Percentiles rank a stretch among this genome's conserved stretches.
Conservation (phyloP, 345 rosid species). For the Ceriops decandra region DNA sequence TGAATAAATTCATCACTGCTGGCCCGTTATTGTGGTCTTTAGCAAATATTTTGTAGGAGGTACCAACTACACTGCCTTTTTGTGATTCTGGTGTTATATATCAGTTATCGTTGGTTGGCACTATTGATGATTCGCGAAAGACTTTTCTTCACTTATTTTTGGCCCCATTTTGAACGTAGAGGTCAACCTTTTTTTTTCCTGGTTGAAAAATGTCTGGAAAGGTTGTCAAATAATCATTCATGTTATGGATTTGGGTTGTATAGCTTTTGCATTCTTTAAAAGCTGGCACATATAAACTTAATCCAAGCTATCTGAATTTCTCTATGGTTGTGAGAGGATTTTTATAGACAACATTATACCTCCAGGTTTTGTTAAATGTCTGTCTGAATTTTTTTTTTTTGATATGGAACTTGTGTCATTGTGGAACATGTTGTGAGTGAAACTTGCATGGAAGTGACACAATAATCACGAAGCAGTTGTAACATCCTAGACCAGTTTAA, state of each 20-base stretch:
- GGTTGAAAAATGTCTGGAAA: background rate
- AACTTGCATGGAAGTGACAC: too few relatives aligned
- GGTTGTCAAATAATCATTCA: background rate
- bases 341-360: too few relatives aligned
- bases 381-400: background rate
- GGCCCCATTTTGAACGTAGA: background rate
- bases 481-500: too few relatives aligned
- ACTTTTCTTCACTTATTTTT: background rate
- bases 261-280: background rate
- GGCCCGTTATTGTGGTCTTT: too few relatives aligned
- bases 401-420: background rate
- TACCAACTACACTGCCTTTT: too few relatives aligned
- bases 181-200: background rate
- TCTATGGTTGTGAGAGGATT: background rate
- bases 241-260: background rate
- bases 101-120: too few relatives aligned
- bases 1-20: too few relatives aligned
- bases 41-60: too few relatives aligned
- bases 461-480: too few relatives aligned
- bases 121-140: too few relatives aligned
- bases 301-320: background rate
- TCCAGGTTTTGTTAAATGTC: background rate
- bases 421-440: background rate
- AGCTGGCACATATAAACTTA: background rate
- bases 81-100: too few relatives aligned